Base-by-base conservation (phyloP, 1,284 basidiomycete genomes). In the Microbotryum scabiosae region DNA sequence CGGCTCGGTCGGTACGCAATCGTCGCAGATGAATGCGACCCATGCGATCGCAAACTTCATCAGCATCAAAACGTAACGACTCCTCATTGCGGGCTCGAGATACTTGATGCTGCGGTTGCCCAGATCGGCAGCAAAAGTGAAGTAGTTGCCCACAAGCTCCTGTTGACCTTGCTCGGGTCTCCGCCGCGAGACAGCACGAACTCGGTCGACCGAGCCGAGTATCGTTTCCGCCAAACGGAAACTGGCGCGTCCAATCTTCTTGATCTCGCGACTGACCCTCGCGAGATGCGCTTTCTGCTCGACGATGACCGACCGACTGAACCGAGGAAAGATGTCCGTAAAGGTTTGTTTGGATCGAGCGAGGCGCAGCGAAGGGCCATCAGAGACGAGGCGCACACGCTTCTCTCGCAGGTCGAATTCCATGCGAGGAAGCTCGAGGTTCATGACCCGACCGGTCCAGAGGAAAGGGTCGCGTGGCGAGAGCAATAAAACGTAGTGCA, bases 11-110 rank as follows among this genome's bases (percentile, higher is more conserved):
- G 92, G 90, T 70, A 97, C 89, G 76, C 96, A 99, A 71, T 94
- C 90, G 73, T 97, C 93, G 76, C 91, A 97, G 66, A 98, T 96
- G 78, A 99, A 98, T 28, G 90, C 86, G 28, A 98, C 90, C 96
- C 96, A 99, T 23, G 88, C 87, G 69, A 97, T 96, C 3, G 91
- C 89, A 49, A 96, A 82, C 64, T 85, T 85, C 75, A 93, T 87
- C 44, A 97, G 79, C 8, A 87, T 79, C 21, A 85, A 82, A 71
- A 88, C 88, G 77, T 94, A 93, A 62, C 86, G 85, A 61, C 82
- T 78, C 67, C 87, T 77, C 2, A 83, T 81, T 0, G 81, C 73
- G 21, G 82, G 81, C 70, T 93, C 90, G 85, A 94, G 89, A 73
- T 88, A 85, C 67, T 86, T 84, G 69, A 90, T 85, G 2, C 87